These are phyloP conservation scores for Escovopsis sp. DNA, from an alignment of 2,329 filamentous ascomycete species.

Conservation along the genomic window DNA sequence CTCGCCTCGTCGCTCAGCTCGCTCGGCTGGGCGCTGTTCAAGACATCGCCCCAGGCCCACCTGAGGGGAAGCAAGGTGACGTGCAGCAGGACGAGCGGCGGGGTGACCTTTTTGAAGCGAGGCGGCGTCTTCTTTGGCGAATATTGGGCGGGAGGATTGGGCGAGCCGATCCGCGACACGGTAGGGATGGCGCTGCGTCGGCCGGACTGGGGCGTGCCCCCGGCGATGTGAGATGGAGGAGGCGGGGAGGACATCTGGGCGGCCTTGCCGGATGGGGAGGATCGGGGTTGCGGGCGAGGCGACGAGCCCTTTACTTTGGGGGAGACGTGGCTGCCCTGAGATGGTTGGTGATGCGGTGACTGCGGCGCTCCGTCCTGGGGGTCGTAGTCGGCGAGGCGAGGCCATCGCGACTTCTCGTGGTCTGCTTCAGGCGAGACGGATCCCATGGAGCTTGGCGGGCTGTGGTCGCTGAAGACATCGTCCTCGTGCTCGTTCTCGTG, in stretches of 20 bases:
- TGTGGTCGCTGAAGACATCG: conserved; percentile 45
- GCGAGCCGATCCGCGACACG: conserved; percentile 43
- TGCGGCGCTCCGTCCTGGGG: conserved; percentile 21
- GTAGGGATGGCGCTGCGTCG: conserved; percentile 33
- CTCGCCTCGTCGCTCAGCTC: conserved; percentile 33
- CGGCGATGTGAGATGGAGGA: conserved; percentile 40
- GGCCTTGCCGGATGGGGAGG: conserved; percentile 53
- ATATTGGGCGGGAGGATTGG: conserved; percentile 34
- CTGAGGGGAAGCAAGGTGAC: conserved; percentile 60
- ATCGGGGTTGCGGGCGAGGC: conserved; percentile 50
- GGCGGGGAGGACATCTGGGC: conserved; percentile 59
- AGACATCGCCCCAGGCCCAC: conserved; percentile 46
- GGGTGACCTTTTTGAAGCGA: conserved; percentile 40
- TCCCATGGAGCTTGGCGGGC: conserved; percentile 40
- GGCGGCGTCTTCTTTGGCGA: conserved; percentile 44
- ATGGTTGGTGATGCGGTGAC: no score
- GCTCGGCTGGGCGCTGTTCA: conserved; percentile 27
- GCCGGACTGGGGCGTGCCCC: conserved; percentile 37
- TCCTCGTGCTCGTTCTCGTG: conserved; percentile 36
- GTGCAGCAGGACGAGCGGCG: conserved; percentile 63
- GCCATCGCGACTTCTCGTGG: conserved; percentile 20
- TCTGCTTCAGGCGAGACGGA: conserved; percentile 28
- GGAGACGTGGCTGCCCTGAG: conserved; percentile 19
- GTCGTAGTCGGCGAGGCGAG: conserved; percentile 36
- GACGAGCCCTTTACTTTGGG: conserved; percentile 36